These are phyloP conservation scores for Pythium oligandrum DNA, from an alignment of 352 stramenopile genomes.

Conservation along the genomic window DNA sequence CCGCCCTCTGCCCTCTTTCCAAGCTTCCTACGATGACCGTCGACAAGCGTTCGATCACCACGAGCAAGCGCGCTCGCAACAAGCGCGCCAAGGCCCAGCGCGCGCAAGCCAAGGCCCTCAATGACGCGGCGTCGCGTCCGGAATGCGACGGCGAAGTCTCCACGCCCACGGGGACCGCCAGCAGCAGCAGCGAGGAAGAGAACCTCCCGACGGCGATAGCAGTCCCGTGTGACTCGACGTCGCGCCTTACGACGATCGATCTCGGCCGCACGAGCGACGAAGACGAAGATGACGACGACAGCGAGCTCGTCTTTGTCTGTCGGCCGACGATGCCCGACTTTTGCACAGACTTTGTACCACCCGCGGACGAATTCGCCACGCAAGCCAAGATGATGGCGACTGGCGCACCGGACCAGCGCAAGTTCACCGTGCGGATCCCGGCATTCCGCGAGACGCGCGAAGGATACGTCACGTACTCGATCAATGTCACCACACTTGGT, in stretches of 20 bases:
- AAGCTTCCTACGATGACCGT: slow-evolving; percentile 30
- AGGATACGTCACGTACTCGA: slow-evolving; percentile 60
- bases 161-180: slow-evolving; percentile 4
- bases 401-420: slow-evolving; percentile 17
- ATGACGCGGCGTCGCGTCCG: slow-evolving; percentile 8
- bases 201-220: not conserved
- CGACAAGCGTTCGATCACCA: slow-evolving; percentile 66
- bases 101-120: slow-evolving; percentile 18
- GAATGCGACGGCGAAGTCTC: slow-evolving; percentile 20
- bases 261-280: not conserved
- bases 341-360: slow-evolving; percentile 51
- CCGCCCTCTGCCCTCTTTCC: not conserved
- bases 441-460: slow-evolving; percentile 60
- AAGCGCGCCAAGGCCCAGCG: slow-evolving; percentile 49
- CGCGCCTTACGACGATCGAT: not conserved
- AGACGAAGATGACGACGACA: slow-evolving; percentile 28
- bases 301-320: slow-evolving; percentile 66
- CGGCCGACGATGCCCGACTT: slow-evolving; percentile 48
- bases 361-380: slow-evolving; percentile 11
- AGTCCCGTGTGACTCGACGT: not conserved
- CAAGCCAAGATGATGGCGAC: slow-evolving; percentile 4
- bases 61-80: slow-evolving; percentile 52
- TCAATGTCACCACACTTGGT: slow-evolving; percentile 34
- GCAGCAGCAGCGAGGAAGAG: slow-evolving; percentile 14
- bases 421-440: slow-evolving; percentile 52